Evolutionary conservation across 2,329 filamentous ascomycete genomes (phyloP), one percentile per base, ranked within the genome.

Genomic region (Cryphonectria radicalis): DNA sequence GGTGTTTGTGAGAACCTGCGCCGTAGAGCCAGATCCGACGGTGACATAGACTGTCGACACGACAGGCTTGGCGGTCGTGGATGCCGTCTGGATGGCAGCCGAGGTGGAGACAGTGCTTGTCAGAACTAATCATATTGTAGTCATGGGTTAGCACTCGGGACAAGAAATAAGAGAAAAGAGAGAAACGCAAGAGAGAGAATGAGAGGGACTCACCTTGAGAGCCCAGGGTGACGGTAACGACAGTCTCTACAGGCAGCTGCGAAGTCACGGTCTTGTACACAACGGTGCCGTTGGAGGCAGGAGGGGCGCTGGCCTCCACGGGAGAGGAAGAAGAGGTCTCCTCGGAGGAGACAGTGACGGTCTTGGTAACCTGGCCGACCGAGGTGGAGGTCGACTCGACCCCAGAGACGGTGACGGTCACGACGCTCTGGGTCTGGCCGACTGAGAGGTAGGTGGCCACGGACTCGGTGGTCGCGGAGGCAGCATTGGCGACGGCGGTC

Each of bases 41-140:
- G 71, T 73, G 5, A 73, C 69, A 22, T 73, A 73, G 11, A 67
- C 69, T 11, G 71, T 73, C 4, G 71, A 73, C 7, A 73, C 43
- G n/a, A 67, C 40, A 6, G 71, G 63, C 32, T 43, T 57, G 14
- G 57, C 66, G 11, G 69, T 71, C 42, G 63, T 67, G 3, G 67
- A 46, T 4, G 66, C 55, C 6, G 63, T 73, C 42, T 73, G 69
- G 10, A 73, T 42, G 28, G 69, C 71, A 35, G 69, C 69, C 3
- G 66, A 62, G 4, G 66, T 71, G 6, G 71, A 69, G 5, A 69
- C 64, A 28, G 71, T 73, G 37, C 69, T 71, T 2, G 71, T 71
- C 22, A 71, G 57, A 28, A 73, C 35, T 64, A 1, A 11, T 50
- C 3, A 50, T 7, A 50, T n/a, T 28, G 3, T 1, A 4, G 22